Evolutionary conservation across 805 yeast genomes (phyloP).

Genomic region (Ogataea trehalophila): DNA sequence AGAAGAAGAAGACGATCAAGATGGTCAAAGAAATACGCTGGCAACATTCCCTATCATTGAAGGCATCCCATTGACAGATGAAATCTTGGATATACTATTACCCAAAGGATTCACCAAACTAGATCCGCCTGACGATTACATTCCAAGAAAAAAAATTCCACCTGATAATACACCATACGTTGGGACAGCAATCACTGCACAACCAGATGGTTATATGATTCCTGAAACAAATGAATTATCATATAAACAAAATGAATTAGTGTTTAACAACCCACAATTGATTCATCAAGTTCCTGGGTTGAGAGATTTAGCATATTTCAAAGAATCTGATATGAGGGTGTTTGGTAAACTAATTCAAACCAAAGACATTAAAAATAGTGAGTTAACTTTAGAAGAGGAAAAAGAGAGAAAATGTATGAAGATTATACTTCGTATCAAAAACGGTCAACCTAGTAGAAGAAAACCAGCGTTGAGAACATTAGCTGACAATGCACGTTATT

Average conservation of each 20-base stretch:
- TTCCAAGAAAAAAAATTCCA: constrained; percentile 27
- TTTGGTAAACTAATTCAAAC: constrained; percentile 55
- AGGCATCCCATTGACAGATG: constrained; percentile 39
- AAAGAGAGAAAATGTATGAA: constrained; percentile 58
- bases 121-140: constrained; percentile 41
- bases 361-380: constrained; percentile 27
- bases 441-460: constrained; percentile 67
- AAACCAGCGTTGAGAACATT: constrained; percentile 65
- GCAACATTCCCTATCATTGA: constrained; percentile 22
- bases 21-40: constrained; percentile 10
- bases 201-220: constrained; percentile 39
- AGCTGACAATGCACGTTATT: constrained; percentile 54
- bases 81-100: constrained; percentile 41
- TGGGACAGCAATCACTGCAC: constrained; percentile 16
- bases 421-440: constrained; percentile 65
- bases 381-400: constrained; percentile 45
- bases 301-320: constrained; percentile 61
- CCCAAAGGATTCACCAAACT: constrained; percentile 47
- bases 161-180: constrained; percentile 31
- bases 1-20: constrained; percentile 13
- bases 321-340: constrained; percentile 64
- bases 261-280: constrained; percentile 30
- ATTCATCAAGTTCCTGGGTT: constrained; percentile 60
- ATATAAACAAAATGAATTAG: constrained; percentile 23
- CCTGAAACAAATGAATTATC: constrained; percentile 42